Conservation (phyloP, 495 filamentous ascomycete genomes). For the Thermothielavioides terrestris region DNA sequence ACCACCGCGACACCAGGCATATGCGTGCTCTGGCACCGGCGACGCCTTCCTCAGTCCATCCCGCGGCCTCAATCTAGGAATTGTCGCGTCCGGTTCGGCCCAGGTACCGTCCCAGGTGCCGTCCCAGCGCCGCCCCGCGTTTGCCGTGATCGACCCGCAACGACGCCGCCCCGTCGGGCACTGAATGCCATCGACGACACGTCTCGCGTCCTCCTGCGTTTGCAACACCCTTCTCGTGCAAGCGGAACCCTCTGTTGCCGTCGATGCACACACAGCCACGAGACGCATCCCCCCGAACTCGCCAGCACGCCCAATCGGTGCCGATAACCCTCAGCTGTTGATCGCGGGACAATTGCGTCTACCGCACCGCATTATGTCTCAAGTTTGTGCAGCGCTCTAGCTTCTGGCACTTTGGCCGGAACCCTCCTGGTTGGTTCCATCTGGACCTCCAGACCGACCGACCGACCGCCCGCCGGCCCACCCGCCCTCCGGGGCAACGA, state of each 20-base stretch:
- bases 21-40: slow-evolving; percentile 15
- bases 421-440: slow-evolving; percentile 15
- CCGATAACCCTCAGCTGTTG: neutral
- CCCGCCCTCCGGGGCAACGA: neutral
- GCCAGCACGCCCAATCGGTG: neutral
- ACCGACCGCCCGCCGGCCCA: neutral
- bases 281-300: neutral
- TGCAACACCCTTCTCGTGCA: neutral
- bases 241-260: neutral
- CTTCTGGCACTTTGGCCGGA: slow-evolving; percentile 42
- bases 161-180: neutral
- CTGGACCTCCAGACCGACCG: slow-evolving; percentile 2
- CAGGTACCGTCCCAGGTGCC: too few relatives aligned
- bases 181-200: neutral
- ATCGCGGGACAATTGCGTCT: slow-evolving; percentile 29
- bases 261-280: slow-evolving; percentile 7
- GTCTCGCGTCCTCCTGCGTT: neutral
- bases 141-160: too few relatives aligned
- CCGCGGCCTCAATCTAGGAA: slow-evolving; percentile 1
- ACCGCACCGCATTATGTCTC: slow-evolving; percentile 41
- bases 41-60: slow-evolving; percentile 1
- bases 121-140: too few relatives aligned
- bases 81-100: slow-evolving; percentile 12
- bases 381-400: slow-evolving; percentile 37
- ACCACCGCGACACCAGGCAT: slow-evolving; percentile 16